Conservation (phyloP, 2,329 filamentous ascomycete genomes). For the Colletotrichum falcatum region DNA sequence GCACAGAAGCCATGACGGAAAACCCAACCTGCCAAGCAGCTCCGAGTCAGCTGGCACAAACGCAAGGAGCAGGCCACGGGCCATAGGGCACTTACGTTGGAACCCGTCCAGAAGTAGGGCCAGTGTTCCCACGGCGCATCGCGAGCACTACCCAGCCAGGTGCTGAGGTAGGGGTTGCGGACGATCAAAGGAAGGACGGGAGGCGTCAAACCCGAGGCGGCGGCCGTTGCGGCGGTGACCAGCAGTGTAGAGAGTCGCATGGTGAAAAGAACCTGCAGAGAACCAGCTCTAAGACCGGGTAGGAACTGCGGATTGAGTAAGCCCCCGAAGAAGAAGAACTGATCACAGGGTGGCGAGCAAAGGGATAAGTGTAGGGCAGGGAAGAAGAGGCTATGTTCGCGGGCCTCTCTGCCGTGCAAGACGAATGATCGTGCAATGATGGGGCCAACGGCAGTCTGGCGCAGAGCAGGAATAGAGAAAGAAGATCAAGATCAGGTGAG, state of each 20-base stretch:
- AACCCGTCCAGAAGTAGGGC: conserved; percentile 87
- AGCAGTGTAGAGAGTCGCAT: conserved; percentile 49
- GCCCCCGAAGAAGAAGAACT: conserved; percentile 1
- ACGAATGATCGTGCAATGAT: background rate
- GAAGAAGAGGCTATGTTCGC: background rate
- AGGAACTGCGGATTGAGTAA: conserved; percentile 1
- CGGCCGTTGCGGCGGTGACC: conserved; percentile 50
- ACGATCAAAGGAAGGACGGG: conserved; percentile 69
- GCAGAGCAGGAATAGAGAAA: background rate
- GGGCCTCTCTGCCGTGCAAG: background rate
- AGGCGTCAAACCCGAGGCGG: conserved; percentile 66
- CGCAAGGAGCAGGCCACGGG: conserved; percentile 15
- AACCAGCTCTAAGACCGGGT: conserved; percentile 10
- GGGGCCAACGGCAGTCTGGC: background rate
- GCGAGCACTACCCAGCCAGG: conserved; percentile 75
- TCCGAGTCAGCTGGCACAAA: conserved; percentile 28
- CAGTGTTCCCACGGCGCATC: conserved; percentile 83
- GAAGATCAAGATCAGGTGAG: background rate
- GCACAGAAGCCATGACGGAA: conserved; percentile 61
- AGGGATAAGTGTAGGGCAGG: background rate
- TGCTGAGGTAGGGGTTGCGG: conserved; percentile 70
- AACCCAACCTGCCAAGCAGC: conserved; percentile 56
- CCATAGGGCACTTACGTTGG: conserved; percentile 59
- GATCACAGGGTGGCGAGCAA: background rate
- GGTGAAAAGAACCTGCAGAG: conserved; percentile 4